Evolutionary conservation across 2,329 filamentous ascomycete genomes (phyloP).

Genomic region (Aspergillus tubingensis): DNA sequence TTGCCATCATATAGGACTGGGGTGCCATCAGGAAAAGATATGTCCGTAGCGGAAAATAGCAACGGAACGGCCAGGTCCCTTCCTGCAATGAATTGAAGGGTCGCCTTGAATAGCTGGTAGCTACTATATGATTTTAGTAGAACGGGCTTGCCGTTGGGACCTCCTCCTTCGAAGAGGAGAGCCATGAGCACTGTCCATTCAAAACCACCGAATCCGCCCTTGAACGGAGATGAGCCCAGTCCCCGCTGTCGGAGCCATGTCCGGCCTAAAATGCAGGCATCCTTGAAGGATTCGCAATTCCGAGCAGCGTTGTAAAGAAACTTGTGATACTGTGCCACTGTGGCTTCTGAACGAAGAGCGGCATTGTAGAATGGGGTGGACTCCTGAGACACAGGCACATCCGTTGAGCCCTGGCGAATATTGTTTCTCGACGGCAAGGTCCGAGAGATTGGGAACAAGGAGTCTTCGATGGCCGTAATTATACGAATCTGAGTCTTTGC

Average conservation of each 20-base stretch:
- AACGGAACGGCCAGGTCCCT: constrained; percentile 73
- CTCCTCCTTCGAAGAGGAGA: constrained; percentile 76
- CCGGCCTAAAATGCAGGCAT: constrained; percentile 82
- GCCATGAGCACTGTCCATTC: constrained; percentile 85
- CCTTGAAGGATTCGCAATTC: constrained; percentile 71
- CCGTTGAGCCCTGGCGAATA: constrained; percentile 59
- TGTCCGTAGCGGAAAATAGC: constrained; percentile 37
- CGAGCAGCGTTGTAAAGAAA: constrained; percentile 70
- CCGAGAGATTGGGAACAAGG: constrained; percentile 70
- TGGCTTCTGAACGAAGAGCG: constrained; percentile 74
- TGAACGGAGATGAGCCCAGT: constrained; percentile 67
- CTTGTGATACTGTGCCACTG: constrained; percentile 73
- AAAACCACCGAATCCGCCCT: constrained; percentile 88
- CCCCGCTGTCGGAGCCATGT: constrained; percentile 89
- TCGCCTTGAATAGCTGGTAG: constrained; percentile 92
- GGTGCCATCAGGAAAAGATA: constrained; percentile 46
- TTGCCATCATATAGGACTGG: constrained; percentile 78
- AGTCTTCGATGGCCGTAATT: constrained; percentile 70
- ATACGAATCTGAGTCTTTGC: constrained; percentile 68
- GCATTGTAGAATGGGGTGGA: constrained; percentile 88
- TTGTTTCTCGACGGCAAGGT: constrained; percentile 70
- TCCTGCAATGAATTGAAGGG: constrained; percentile 79
- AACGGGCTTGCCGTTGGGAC: constrained; percentile 67
- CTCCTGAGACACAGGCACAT: constrained; percentile 39
- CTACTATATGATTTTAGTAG: constrained; percentile 81